These are phyloP conservation scores for Debaryomyces subglobosus DNA, from an alignment of 1,139 yeast genomes.

Conservation along the genomic window DNA sequence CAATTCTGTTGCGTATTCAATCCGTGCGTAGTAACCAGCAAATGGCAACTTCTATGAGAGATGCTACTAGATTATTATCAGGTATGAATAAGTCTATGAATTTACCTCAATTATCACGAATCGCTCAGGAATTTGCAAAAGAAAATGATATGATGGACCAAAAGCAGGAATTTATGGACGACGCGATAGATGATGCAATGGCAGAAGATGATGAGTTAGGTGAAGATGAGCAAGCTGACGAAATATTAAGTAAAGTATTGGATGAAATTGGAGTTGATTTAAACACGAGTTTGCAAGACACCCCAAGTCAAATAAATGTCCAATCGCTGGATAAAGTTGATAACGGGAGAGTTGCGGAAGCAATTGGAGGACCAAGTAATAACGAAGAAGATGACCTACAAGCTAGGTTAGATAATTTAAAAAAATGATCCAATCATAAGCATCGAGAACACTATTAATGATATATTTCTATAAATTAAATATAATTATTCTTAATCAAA, in stretches of 20 bases:
- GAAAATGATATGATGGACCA: slow-evolving; percentile 98
- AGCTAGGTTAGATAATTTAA: slow-evolving; percentile 83
- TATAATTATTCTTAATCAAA: slow-evolving; percentile 57
- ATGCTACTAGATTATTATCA: slow-evolving; percentile 84
- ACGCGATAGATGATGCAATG: slow-evolving; percentile 94
- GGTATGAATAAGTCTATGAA: slow-evolving; percentile 92
- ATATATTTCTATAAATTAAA: slow-evolving; percentile 22
- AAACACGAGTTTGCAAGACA: slow-evolving; percentile 64
- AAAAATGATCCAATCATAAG: slow-evolving; percentile 42
- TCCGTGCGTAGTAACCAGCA: slow-evolving; percentile 91
- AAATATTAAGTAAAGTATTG: slow-evolving; percentile 84
- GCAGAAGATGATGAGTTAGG: slow-evolving; percentile 73
- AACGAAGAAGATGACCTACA: slow-evolving; percentile 82
- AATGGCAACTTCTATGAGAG: slow-evolving; percentile 94
- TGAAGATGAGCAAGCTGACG: slow-evolving; percentile 86
- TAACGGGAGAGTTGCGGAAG: slow-evolving; percentile 50
- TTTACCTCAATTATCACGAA: slow-evolving; percentile 82
- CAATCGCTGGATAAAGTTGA: slow-evolving; percentile 30
- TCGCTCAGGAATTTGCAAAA: slow-evolving; percentile 93
- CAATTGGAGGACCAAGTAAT: slow-evolving; percentile 41
- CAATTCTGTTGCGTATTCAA: slow-evolving; percentile 87
- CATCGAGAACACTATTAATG: background rate
- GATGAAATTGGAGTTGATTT: slow-evolving; percentile 96
- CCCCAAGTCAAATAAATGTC: slow-evolving; percentile 58
- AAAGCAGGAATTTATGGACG: slow-evolving; percentile 98